phyloP scores from a whole-genome alignment of 2,329 filamentous ascomycete species.

The Ophiostoma ulmi region DNA sequence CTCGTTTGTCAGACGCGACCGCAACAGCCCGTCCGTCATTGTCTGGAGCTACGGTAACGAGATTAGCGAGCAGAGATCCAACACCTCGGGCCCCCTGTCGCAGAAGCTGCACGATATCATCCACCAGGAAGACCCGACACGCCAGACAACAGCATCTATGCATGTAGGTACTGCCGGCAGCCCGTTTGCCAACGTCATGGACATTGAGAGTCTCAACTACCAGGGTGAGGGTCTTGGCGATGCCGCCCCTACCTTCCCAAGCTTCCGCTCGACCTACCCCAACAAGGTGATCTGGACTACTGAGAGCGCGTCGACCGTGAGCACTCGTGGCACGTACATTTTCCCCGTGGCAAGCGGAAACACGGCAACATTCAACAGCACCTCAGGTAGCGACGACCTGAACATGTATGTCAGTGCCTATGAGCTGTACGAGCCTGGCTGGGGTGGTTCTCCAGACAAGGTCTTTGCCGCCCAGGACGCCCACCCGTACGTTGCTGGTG shows the following conservation, averaged over 20 bases:
- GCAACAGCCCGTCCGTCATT: conserved; percentile 51
- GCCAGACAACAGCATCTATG: conserved; percentile 43
- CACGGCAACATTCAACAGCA: conserved; percentile 35
- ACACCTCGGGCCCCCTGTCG: conserved; percentile 34
- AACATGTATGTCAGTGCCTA: conserved; percentile 44
- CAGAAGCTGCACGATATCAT: conserved; percentile 40
- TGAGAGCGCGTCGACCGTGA: conserved; percentile 44
- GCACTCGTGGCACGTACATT: conserved; percentile 47
- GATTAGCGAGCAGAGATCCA: conserved; percentile 43
- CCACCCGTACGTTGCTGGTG: conserved; percentile 48
- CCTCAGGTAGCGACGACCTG: conserved; percentile 38
- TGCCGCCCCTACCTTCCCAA: conserved; percentile 35
- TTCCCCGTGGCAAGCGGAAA: conserved; percentile 44
- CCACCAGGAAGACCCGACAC: conserved; percentile 44
- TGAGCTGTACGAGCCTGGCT: conserved; percentile 46
- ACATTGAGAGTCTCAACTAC: conserved; percentile 51
- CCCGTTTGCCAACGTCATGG: conserved; percentile 39
- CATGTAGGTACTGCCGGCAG: conserved; percentile 41
- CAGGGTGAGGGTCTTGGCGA: conserved; percentile 46
- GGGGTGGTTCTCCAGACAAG: conserved; percentile 48
- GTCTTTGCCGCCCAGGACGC: conserved; percentile 47
- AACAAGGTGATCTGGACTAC: conserved; percentile 43
- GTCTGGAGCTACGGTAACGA: conserved; percentile 53
- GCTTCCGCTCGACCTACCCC: conserved; percentile 43
- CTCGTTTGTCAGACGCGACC: conserved; percentile 48